phyloP scores from a whole-genome alignment of 2,329 filamentous ascomycete species.

The Diplodia seriata region DNA sequence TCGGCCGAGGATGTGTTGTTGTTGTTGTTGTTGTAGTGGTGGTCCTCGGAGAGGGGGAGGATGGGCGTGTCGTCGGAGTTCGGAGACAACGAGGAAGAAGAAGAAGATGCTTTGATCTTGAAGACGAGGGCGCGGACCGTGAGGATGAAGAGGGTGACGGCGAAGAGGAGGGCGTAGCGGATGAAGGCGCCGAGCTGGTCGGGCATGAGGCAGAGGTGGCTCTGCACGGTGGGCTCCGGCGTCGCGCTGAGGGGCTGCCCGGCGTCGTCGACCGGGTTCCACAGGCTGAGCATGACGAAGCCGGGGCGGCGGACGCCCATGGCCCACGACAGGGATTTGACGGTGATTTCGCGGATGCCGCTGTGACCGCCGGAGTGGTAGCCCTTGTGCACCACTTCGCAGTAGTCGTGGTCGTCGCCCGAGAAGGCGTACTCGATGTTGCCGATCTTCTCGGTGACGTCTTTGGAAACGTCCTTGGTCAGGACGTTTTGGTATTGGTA shows the following conservation, averaged over 20 bases:
- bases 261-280: slow-evolving; percentile 79
- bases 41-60: slow-evolving; percentile 40
- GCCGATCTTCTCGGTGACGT: slow-evolving; percentile 77
- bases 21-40: neutral
- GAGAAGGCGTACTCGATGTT: slow-evolving; percentile 88
- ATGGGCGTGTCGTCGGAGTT: slow-evolving; percentile 36
- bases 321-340: slow-evolving; percentile 93
- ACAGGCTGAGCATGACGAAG: slow-evolving; percentile 86
- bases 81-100: too few species aligned
- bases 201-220: slow-evolving; percentile 87
- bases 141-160: slow-evolving; percentile 58
- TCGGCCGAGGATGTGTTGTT: slow-evolving; percentile 36
- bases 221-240: slow-evolving; percentile 71
- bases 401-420: slow-evolving; percentile 98
- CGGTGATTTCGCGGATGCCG: slow-evolving; percentile 78
- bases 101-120: slow-evolving; percentile 7
- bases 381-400: slow-evolving; percentile 80
- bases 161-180: slow-evolving; percentile 72
- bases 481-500: slow-evolving; percentile 99
- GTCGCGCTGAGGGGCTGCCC: slow-evolving; percentile 48
- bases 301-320: slow-evolving; percentile 92
- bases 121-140: slow-evolving; percentile 50
- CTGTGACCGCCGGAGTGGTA: slow-evolving; percentile 63
- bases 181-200: slow-evolving; percentile 87
- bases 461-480: slow-evolving; percentile 74